Conservation (phyloP, 192 early-diverging fungal genomes). For the Coemansia sp. region DNA sequence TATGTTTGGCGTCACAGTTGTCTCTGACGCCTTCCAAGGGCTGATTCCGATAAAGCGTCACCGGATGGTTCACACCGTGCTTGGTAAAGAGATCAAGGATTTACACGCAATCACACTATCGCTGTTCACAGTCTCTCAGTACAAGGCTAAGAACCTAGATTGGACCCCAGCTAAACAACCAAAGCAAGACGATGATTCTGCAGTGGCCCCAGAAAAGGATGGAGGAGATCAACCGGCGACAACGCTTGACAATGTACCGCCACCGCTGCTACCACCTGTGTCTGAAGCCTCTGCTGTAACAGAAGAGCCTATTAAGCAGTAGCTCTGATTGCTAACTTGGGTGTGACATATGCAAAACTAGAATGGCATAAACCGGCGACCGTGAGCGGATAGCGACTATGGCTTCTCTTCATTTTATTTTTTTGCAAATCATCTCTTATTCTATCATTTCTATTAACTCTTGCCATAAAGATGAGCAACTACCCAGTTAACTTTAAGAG, state of each 20-base stretch:
- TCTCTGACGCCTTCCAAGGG: constrained; percentile 69
- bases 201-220: not conserved
- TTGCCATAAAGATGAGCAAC: too few species aligned
- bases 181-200: not conserved
- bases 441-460: too few species aligned
- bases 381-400: too few species aligned
- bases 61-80: constrained; percentile 72
- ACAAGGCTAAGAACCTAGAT: not conserved
- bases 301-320: not conserved
- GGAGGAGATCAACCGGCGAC: not conserved
- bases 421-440: too few species aligned
- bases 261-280: not conserved
- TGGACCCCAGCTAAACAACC: not conserved
- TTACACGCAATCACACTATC: constrained; percentile 66
- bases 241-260: not conserved
- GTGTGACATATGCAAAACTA: too few species aligned
- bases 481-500: too few species aligned
- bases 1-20: constrained; percentile 84
- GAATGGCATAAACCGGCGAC: too few species aligned
- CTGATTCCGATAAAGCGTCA: constrained; percentile 78
- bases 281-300: not conserved
- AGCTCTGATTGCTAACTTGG: not conserved
- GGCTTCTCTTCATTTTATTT: too few species aligned
- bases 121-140: constrained; percentile 3
- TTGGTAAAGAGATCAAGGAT: constrained; percentile 80